Evolutionary conservation across 1,284 basidiomycete genomes (phyloP), one percentile per base, ranked within the genome.

Genomic region (Somion occarium): DNA sequence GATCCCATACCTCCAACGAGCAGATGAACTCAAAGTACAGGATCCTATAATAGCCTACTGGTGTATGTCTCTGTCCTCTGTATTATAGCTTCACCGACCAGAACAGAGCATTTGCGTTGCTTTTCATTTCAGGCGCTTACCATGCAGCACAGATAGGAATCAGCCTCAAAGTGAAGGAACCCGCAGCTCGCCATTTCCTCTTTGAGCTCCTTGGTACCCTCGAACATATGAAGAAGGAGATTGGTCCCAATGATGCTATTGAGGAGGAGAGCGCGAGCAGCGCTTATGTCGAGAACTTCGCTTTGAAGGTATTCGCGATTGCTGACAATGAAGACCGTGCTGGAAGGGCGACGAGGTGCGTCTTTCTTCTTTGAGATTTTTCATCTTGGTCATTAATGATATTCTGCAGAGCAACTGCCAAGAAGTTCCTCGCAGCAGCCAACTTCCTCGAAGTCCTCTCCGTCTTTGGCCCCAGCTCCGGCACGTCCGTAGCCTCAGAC

Each of bases 261-360:
- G 87, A 90, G 52, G 81, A 87, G 58, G 93, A 97, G 61, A 73
- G 80, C 1, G 92, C 83, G 0, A 91, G 90, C 46, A 79, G 85
- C 1, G 93, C 93, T 2, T 94, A 94, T 64, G 82, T 98, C 25
- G 93, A 97, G 72, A 94, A 94, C 71, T 98, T 98, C 74, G 95
- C 92, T 1, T 70, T 96, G 30, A 88, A 81, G 56, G 83, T 98
- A 23, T 99, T 98, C 68, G 73, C 77, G 9, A 76, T 78, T 50
- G 95, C 96, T n/a, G 95, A 99, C 65, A 87, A 90, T 57, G 91
- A 95, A 64, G 95, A 98, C 65, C 75, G 93, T 39, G 76, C 72
- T 13, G 93, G 90, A 0, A 76, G 74, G 47, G 83, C 87, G 12
- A 89, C 85, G 43, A 83, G 85, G 92, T 88, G 22, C 48, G 44